Conservation (phyloP, 108 stramenopile species). For the Conticribra weissflogii region DNA sequence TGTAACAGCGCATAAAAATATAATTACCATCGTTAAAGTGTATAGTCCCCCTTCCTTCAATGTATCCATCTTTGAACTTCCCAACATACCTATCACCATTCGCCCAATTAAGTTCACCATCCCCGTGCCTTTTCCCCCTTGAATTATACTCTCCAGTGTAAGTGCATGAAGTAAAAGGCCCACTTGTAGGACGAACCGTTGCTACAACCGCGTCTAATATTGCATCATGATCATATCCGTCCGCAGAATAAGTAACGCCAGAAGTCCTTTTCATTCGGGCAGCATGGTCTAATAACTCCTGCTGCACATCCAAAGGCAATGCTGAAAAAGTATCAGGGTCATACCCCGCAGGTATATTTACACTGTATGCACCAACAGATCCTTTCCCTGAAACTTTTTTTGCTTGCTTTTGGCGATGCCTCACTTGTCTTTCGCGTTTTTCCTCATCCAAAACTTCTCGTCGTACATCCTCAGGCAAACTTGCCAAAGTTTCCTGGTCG, state of each 20-base stretch:
- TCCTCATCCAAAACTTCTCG: conserved; percentile 30
- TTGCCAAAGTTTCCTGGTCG: conserved; percentile 32
- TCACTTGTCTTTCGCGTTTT: conserved; percentile 6
- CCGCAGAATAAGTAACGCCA: conserved; percentile 5
- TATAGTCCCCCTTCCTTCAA: conserved; percentile 62
- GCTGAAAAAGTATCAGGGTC: conserved; percentile 43
- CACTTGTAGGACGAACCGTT: conserved; percentile 2
- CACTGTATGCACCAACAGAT: conserved; percentile 31
- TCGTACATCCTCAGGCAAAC: conserved; percentile 33
- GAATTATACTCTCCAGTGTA: conserved; percentile 61
- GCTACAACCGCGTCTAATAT: conserved; percentile 20
- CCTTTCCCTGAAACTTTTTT: background rate
- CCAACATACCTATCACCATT: conserved; percentile 70
- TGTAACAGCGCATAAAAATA: conserved; percentile 24
- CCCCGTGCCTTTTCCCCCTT: conserved; percentile 62
- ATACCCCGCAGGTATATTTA: conserved; percentile 35
- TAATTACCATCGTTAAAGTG: conserved; percentile 57
- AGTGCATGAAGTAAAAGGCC: conserved; percentile 6
- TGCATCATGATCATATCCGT: conserved; percentile 30
- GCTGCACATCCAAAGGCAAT: conserved; percentile 31
- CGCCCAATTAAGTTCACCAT: conserved; percentile 58
- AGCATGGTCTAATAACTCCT: conserved; percentile 35
- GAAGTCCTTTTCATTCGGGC: background rate
- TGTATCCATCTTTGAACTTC: conserved; percentile 54
- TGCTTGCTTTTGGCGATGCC: conserved; percentile 6